Evolutionary conservation across 164 flowering plant genomes (phyloP).

Genomic region (Vitis rupestris): DNA sequence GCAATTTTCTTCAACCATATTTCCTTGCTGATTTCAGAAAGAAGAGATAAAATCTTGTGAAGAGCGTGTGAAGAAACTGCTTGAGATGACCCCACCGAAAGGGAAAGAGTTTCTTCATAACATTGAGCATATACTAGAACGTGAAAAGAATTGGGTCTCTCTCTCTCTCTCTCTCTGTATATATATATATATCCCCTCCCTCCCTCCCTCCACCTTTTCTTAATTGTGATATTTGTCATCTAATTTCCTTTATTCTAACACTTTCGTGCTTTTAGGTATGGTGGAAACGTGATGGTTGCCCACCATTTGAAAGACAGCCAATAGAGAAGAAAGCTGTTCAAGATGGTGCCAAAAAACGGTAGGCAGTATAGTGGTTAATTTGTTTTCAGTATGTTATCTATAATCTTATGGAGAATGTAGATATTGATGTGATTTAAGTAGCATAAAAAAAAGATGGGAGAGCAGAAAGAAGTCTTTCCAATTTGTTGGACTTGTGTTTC

Average conservation of each 20-base stretch:
- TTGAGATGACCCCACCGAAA: slow-evolving; percentile 88
- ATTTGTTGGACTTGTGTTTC: no score
- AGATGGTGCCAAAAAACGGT: slow-evolving; percentile 83
- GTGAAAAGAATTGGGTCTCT: slow-evolving; percentile 95
- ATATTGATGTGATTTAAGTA: background rate
- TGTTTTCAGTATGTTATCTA: background rate
- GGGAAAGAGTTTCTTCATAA: slow-evolving; percentile 86
- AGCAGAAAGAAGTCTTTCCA: no score
- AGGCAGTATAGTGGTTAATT: slow-evolving; percentile 13
- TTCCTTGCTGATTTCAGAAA: slow-evolving; percentile 47
- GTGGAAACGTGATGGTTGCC: slow-evolving; percentile 99
- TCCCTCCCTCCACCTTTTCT: background rate
- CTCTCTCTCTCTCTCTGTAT: background rate
- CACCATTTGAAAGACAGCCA: slow-evolving; percentile 85
- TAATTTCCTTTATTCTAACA: background rate
- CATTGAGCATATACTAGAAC: slow-evolving; percentile 90
- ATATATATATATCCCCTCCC: background rate
- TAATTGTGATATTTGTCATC: background rate
- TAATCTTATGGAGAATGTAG: background rate
- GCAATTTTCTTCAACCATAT: no score
- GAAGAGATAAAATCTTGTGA: slow-evolving; percentile 89
- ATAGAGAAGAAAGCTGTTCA: slow-evolving; percentile 58
- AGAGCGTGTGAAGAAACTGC: slow-evolving; percentile 89
- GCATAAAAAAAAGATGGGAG: no score
- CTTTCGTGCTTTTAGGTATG: slow-evolving; percentile 53